Base-by-base conservation (phyloP, 164 flowering plant species). In the Berberis thunbergii region DNA sequence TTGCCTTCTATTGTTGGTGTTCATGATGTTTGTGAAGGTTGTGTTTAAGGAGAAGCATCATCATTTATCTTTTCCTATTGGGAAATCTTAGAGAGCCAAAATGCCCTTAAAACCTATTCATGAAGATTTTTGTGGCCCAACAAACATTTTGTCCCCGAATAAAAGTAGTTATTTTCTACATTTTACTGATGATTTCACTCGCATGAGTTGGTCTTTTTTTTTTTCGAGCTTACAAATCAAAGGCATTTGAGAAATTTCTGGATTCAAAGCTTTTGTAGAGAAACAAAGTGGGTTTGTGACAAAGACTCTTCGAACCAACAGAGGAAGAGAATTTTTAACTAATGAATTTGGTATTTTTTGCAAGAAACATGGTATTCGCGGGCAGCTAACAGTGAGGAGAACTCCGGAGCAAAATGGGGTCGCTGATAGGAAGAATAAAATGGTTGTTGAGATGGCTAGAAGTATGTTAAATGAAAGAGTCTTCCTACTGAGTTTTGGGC, bases 121-220 rank as follows among this genome's bases (percentile, higher is more conserved):
- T 40, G 59, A 38, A 2, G 59, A 56, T 56, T n/a, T 56, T 7
- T 56, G 59, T 56, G 59, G 59, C 38, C 59, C 42, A 41, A 56
- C 59, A 56, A 56, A 8, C 3, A 56, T 41, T 13, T 3, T 26
- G 39, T 56, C 59, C 3, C 38, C 2, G 9, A 56, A 13, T 40
- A 56, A 56, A 41, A 56, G 59, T 56, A 56, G 59, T 6, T 40
- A 56, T 26, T 56, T 56, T 8, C n/a, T 56, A 26, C 42, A n/a
- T 2, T 26, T 56, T 56, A 56, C n/a, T 56, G 59, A 56, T 56
- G 42, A 56, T 13, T 56, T 3, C 38, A 56, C 59, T 50, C 39
- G 42, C 9, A 56, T 56, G 59, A 56, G 59, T 13, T 56, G 59
- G 59, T 38, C 1, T 0, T 26, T 26, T 26, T 7, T 56, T 3